Base-by-base conservation (phyloP, 306 rosid species). In the Neltuma alba region DNA sequence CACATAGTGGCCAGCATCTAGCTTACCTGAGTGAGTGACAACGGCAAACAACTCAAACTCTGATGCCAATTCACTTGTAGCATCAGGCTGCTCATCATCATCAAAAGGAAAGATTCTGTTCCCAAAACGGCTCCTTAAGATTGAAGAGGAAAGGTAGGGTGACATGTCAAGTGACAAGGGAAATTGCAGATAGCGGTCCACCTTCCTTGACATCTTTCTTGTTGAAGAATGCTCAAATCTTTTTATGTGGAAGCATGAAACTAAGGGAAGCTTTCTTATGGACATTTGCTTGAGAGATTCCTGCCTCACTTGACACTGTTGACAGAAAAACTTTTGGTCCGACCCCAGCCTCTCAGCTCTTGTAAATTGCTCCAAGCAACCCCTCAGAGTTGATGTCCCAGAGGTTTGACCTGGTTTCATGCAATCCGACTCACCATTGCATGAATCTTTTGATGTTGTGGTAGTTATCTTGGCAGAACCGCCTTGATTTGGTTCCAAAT, bases 261-360 rank as follows among this genome's bases (percentile, higher is more conserved):
- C 97, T 36, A 91, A 86, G 31, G 98, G 98, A 77, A 92, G 97
- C 84, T 89, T 89, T 79, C 97, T 85, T 52, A 94, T 94, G 72
- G 97, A 94, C 98, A 94, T 92, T 75, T 92, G 97, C 85, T 94
- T 94, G 61, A 92, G 92, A 37, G 97, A 89, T 75, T 94, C 98
- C 81, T 94, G 98, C 84, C 93, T 89, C 79, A 88, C 91, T 80
- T 94, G 88, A 86, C 98, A 94, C 76, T 88, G 97, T 78, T 93
- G 90, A 86, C 98, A 94, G 86, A 92, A 94, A 68, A 94, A 87
- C 37, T 94, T 94, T 77, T 94, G 98, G 91, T 94, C 96, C 20
- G 98, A 76, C 63, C 98, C 98, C 68, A 94, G 88, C 74, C 82
- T 92, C 87, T 94, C 98, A 11, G 97, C 97, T 79, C 97, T 85